Base-by-base conservation (phyloP, 768 basidiomycete species). In the Pleurotus citrinopileatus region DNA sequence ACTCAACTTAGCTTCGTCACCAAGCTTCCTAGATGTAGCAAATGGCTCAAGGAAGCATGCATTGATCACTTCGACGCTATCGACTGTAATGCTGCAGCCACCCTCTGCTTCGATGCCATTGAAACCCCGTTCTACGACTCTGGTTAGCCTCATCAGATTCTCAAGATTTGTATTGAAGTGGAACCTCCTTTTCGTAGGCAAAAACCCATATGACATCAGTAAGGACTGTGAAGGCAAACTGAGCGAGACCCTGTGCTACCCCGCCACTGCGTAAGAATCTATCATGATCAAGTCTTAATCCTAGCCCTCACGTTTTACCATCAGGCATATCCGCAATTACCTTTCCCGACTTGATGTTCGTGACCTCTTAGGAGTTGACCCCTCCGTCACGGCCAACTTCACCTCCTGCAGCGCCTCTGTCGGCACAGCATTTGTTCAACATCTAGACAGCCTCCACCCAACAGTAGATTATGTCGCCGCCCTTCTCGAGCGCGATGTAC, bases 131-230 rank as follows among this genome's bases (percentile, higher is more conserved):
- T 75, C 70, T 55, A 70, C 61, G 60, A 70, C 55, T 71, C 72
- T 57, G 68, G 76, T 78, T 32, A 63, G 77, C 42, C 7, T 8
- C 15, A 25, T 17, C 13, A 40, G 3, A 26, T 32, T 6, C 36
- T 44, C 9, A 0, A 28, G 17, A 50, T 17, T 25, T 60, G 61
- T 15, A 57, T 57, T 29, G 65, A 73, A 42, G 73, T 73, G 5
- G 73, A 76, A 61, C 66, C 66, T n/a, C 69, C 71, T 27, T 79
- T 73, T 59, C 51, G 70, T 61, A 75, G 76, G 73, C 12, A 68
- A 70, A 65, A 84, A 84, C 62, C 81, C 79, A 1, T 91, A 92
- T 62, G 88, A 92, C 61, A 79, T 92, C 47, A 84, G 78, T 61
- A 77, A 78, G 61, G 66, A 72, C 27, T 89, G 87, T 54, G 76